Evolutionary conservation across 257 asterid species (phyloP).

Genomic region (Solanum acaule): DNA sequence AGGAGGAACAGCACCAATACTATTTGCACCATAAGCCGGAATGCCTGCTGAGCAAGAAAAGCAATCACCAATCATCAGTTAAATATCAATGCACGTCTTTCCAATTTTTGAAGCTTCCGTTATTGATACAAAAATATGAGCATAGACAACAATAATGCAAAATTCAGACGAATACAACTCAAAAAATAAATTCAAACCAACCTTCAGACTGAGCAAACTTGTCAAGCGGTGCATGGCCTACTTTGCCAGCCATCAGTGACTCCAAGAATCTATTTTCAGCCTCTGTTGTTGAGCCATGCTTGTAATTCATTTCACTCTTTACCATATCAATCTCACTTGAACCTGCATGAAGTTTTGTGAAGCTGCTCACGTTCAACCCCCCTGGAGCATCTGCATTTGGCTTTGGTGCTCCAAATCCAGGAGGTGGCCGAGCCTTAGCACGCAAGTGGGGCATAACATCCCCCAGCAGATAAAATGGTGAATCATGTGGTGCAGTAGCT

Average conservation of each 20-base stretch:
- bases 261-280: slow-evolving; percentile 84
- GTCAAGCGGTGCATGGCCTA: slow-evolving; percentile 37
- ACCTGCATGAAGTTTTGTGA: slow-evolving; percentile 37
- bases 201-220: slow-evolving; percentile 72
- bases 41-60: slow-evolving; percentile 41
- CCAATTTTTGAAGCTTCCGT: not conserved
- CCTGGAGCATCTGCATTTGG: slow-evolving; percentile 51
- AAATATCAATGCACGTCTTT: not conserved
- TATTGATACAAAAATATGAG: not conserved
- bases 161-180: not conserved
- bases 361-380: slow-evolving; percentile 28
- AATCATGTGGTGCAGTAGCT: slow-evolving; percentile 57
- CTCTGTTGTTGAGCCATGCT: slow-evolving; percentile 41
- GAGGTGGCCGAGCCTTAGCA: slow-evolving; percentile 93
- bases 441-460: slow-evolving; percentile 97
- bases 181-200: slow-evolving; percentile 10
- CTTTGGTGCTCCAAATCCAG: slow-evolving; percentile 82
- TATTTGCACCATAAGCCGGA: slow-evolving; percentile 52
- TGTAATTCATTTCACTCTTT: slow-evolving; percentile 45
- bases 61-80: not conserved
- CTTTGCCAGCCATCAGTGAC: slow-evolving; percentile 72
- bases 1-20: slow-evolving; percentile 29
- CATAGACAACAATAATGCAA: not conserved
- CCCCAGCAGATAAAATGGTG: slow-evolving; percentile 74
- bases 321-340: slow-evolving; percentile 44